Evolutionary conservation across 1,139 yeast genomes (phyloP), one percentile per base, ranked within the genome.

Genomic region (Taiozyma sp.): DNA sequence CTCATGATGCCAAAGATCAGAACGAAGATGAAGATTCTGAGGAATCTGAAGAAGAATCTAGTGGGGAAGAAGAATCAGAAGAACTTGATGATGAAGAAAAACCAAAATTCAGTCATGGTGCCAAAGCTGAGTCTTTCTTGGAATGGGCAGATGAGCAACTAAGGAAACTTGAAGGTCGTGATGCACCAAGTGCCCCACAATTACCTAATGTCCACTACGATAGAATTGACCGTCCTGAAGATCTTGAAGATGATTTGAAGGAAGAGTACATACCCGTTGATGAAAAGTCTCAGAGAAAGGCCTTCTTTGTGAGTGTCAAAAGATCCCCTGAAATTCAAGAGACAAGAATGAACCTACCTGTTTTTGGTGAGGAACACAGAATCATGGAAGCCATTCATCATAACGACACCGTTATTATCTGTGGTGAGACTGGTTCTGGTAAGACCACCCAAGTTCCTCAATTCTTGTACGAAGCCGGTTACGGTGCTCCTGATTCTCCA

Each of bases 321-420:
- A 77, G 99, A 59, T 61, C 81, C 1, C 80, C 77, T 0, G 83
- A 79, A 38, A 79, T 92, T 24, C 96, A 90, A 63, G 68, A 72
- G 41, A 76, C 76, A 43, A 76, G 99, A 58, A 71, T 83, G 65
- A 78, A 83, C 49, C 74, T 95, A 24, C 99, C 99, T 0, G 98
- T 93, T 1, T 89, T 81, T 57, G 85, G 86, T 9, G 97, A 91
- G 68, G 99, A 95, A 64, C 97, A 90, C 64, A 75, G 83, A 51
- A 88, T 95, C 48, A 91, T 95, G 97, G 99, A 95, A 67, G 97
- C 97, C 1, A 80, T 95, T 48, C 89, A 88, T 64, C 95, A 93
- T 64, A 89, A 93, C 65, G 97, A 92, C 62, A 87, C 95, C 57
- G 83, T 92, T 0, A 86, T 95, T 16, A 78, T 95, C 36, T 93